Conservation (phyloP, 192 early-diverging fungal genomes). For the Coemansia sp. region DNA sequence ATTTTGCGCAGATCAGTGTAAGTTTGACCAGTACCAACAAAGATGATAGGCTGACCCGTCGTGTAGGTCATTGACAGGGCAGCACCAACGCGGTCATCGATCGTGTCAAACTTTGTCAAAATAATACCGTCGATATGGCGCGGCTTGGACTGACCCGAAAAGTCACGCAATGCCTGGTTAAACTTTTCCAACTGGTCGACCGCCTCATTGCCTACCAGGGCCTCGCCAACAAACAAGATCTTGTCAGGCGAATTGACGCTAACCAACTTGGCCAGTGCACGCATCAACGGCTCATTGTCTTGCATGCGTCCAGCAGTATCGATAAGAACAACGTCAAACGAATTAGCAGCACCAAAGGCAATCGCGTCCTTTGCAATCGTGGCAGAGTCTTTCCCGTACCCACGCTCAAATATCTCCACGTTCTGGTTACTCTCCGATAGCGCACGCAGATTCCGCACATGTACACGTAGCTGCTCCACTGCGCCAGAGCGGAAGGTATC, state of each 20-base stretch:
- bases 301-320: constrained; percentile 99
- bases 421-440: constrained; percentile 63
- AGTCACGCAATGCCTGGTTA: constrained; percentile 91
- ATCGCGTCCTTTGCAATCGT: constrained; percentile 95
- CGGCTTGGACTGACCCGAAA: constrained; percentile 77
- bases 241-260: constrained; percentile 92
- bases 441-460: constrained; percentile 85
- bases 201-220: constrained; percentile 95
- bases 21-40: constrained; percentile 97
- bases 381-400: constrained; percentile 97
- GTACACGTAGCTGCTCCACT: constrained; percentile 93
- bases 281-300: constrained; percentile 98
- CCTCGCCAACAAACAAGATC: constrained; percentile 97
- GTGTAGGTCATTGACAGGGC: constrained; percentile 96
- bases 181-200: constrained; percentile 97
- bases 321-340: constrained; percentile 90
- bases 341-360: constrained; percentile 69
- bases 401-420: constrained; percentile 92
- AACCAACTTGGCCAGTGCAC: constrained; percentile 92
- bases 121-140: constrained; percentile 96
- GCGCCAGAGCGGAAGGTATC: constrained; percentile 97
- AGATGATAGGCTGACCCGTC: constrained; percentile 93
- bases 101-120: constrained; percentile 95
- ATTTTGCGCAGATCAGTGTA: constrained; percentile 94
- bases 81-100: constrained; percentile 96